These are phyloP conservation scores for Datura wrightii DNA, from an alignment of 257 asterid genomes.

Conservation along the genomic window DNA sequence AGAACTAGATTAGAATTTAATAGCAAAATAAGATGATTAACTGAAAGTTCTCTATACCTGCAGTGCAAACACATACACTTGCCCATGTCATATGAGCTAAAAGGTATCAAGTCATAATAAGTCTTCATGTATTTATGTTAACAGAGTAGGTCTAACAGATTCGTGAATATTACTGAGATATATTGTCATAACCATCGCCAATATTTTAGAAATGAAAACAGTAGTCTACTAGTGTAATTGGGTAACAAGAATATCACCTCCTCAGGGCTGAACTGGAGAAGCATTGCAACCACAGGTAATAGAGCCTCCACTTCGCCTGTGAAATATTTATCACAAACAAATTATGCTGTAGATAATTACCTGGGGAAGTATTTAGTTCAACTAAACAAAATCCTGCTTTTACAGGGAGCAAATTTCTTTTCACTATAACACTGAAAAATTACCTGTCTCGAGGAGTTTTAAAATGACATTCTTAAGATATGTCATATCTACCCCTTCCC, in stretches of 20 bases:
- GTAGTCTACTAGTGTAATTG: not conserved
- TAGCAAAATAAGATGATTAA: constrained; percentile 1
- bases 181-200: not conserved
- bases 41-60: constrained; percentile 2
- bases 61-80: not conserved
- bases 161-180: not conserved
- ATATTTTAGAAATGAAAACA: not conserved
- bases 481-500: constrained; percentile 99
- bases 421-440: constrained; percentile 26
- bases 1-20: constrained; percentile 9
- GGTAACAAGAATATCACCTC: constrained; percentile 62
- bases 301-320: constrained; percentile 97
- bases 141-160: not conserved
- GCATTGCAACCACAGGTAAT: constrained; percentile 95
- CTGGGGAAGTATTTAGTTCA: not conserved
- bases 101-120: not conserved
- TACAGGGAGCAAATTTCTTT: constrained; percentile 3
- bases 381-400: not conserved
- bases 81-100: not conserved
- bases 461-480: constrained; percentile 89
- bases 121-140: not conserved
- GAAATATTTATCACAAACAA: constrained; percentile 28
- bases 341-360: constrained; percentile 5
- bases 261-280: constrained; percentile 97
- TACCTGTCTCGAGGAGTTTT: constrained; percentile 97